Percentiles rank a stretch among this genome's conserved stretches.
These are phyloP conservation scores for Arabis alpina DNA, from an alignment of 345 rosid genomes.

Conservation along the genomic window DNA sequence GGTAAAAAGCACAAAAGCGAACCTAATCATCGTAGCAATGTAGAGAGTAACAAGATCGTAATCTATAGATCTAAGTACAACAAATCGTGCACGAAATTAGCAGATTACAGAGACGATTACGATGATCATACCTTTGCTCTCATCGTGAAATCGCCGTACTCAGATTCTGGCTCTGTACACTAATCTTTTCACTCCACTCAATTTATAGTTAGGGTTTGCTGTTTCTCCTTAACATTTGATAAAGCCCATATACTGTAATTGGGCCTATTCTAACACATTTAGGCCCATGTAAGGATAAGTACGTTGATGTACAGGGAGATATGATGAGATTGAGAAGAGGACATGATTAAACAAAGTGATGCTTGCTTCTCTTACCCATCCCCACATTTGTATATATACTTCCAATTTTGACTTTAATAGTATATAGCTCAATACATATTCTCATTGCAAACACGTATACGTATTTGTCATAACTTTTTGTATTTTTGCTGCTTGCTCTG, in stretches of 20 bases:
- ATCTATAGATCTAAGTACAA: neutral
- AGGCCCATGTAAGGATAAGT: constrained; percentile 31
- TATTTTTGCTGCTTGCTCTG: constrained; percentile 21
- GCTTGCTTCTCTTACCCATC: constrained; percentile 23
- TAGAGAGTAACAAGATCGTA: neutral
- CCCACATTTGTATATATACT: constrained; percentile 14
- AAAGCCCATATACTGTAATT: neutral
- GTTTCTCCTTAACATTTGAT: neutral
- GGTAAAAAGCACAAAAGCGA: neutral
- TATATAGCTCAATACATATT: constrained; percentile 11
- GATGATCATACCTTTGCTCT: constrained; percentile 35
- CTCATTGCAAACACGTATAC: neutral
- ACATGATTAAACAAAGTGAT: constrained; percentile 19
- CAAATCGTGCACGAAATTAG: neutral
- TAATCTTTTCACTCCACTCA: neutral
- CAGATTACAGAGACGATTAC: neutral
- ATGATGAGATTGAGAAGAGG: constrained; percentile 21
- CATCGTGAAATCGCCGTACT: constrained; percentile 35
- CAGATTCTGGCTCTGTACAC: constrained; percentile 6
- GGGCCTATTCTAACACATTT: neutral
- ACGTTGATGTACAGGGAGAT: constrained; percentile 20
- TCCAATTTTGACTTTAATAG: constrained; percentile 34
- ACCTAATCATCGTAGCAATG: neutral
- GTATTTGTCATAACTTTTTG: constrained; percentile 19
- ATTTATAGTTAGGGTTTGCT: constrained; percentile 39